Evolutionary conservation across 2,329 filamentous ascomycete species (phyloP).

Genomic region (Tolypocladium cylindrosporum): DNA sequence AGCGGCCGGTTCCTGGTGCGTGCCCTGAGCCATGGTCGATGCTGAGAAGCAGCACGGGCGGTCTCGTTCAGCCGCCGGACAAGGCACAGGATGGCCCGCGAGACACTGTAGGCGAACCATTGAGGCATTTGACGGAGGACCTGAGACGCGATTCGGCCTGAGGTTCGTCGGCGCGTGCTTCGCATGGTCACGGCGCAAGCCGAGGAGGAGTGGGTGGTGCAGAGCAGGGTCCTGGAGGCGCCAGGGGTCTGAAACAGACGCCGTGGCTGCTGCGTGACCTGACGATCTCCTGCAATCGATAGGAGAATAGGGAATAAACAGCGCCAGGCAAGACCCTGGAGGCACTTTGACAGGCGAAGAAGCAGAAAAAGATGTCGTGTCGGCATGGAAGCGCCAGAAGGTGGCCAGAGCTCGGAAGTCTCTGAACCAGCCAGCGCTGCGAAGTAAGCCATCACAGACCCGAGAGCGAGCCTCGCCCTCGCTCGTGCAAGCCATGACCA

Average conservation of each 20-base stretch:
- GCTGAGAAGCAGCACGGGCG: not conserved
- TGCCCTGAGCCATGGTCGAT: not conserved
- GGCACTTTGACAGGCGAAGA: not conserved
- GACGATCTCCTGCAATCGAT: not conserved
- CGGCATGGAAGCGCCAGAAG: not conserved
- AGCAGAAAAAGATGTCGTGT: not conserved
- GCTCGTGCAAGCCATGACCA: no score
- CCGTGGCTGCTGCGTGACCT: not conserved
- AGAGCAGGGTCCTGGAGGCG: not conserved
- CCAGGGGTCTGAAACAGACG: constrained; percentile 8
- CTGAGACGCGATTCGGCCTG: not conserved
- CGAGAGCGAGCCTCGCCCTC: no score
- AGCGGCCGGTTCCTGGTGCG: not conserved
- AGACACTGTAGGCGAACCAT: not conserved
- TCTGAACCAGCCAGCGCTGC: not conserved
- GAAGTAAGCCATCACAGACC: no score
- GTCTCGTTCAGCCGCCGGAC: not conserved
- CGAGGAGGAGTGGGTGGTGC: not conserved
- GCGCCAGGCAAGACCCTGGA: not conserved
- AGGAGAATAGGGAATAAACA: no score
- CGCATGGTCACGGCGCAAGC: not conserved
- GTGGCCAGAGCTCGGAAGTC: not conserved
- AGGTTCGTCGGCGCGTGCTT: not conserved
- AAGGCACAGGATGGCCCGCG: not conserved
- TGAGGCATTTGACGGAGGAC: not conserved